Evolutionary conservation across 768 basidiomycete genomes (phyloP), one percentile per base, ranked within the genome.

Genomic region (Leccinum obscurum): DNA sequence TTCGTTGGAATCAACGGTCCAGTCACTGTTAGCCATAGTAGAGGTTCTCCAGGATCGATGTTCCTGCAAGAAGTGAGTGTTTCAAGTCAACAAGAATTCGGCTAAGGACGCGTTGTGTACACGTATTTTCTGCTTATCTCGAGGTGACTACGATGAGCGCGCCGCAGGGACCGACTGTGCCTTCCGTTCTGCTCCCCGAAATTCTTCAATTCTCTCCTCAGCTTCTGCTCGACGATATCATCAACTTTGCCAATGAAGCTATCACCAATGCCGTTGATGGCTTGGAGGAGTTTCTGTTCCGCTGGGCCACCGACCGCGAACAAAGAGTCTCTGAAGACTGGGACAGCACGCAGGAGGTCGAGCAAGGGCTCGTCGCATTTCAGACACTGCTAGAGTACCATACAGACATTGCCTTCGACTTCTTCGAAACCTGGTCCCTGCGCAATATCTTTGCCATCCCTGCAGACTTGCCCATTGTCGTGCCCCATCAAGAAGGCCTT

Each of bases 321-420:
- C 78, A 82, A 56, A 74, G 76, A 46, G 68, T 77, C 39, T 70
- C 70, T 54, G 79, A 72, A 61, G 78, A 81, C 17, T 83, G 83
- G 77, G 87, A 86, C 61, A 83, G 80, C 67, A 86, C 79, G 11
- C 83, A 88, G 59, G 89, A 91, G 61, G 80, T 90, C 22, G 87
- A 89, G 64, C 85, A 92, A 75, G 93, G 93, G 2, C 75, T 94
- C 2, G 88, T 92, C 54, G 83, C 90, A 24, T 92, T 96, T 63
- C 92, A 95, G 72, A 95, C 94, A 0, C 80, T 95, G 49, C 80
- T 97, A 14, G 92, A 95, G 68, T 86, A 86, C 57, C 93, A 95
- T 65, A 88, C 91, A 49, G 94, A 97, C 68, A 82, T 92, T 50
- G 94, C 93, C 0, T 92, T 95, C 61, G 94, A 97, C 72, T 90